A percentile compares a stretch with the other conserved stretches of the same genome.
Evolutionary conservation across 495 filamentous ascomycete genomes (phyloP).

Genomic region (Hamigera avellanea): DNA sequence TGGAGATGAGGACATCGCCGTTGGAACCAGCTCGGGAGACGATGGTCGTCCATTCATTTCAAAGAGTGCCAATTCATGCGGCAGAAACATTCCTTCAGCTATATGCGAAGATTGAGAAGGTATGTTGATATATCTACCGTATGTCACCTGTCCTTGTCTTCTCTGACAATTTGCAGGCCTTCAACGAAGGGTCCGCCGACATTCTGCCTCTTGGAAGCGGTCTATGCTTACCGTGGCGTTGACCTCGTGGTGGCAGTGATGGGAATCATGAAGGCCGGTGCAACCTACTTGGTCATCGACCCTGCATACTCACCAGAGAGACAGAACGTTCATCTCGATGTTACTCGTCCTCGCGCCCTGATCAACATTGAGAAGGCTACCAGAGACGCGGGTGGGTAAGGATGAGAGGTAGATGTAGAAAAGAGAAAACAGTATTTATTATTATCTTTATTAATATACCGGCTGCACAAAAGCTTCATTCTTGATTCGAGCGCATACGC

Average conservation of each 20-base stretch:
- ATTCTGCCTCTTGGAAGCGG: constrained; percentile 35
- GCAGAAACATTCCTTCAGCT: constrained; percentile 31
- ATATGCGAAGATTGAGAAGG: constrained; percentile 35
- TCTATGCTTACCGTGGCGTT: constrained; percentile 49
- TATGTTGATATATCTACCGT: constrained; percentile 6
- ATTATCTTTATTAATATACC: too few species aligned
- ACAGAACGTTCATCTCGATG: constrained; percentile 85
- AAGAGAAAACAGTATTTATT: too few species aligned
- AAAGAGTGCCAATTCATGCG: constrained; percentile 28
- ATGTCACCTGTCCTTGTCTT: background rate
- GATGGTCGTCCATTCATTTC: constrained; percentile 38
- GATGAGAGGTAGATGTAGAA: constrained; percentile 51
- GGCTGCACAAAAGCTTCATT: too few species aligned
- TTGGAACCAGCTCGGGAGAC: constrained; percentile 33
- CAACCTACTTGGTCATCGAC: constrained; percentile 36
- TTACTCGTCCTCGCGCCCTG: constrained; percentile 68
- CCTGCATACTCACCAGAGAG: constrained; percentile 79
- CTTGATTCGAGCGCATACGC: too few species aligned
- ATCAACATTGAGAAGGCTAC: constrained; percentile 74
- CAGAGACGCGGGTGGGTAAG: constrained; percentile 58
- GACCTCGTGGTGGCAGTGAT: constrained; percentile 39
- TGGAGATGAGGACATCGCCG: constrained; percentile 42
- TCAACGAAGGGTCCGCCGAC: constrained; percentile 32
- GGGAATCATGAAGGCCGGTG: constrained; percentile 37
- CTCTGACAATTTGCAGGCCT: constrained; percentile 15